Evolutionary conservation across 2,329 filamentous ascomycete species (phyloP).

Genomic region (Cyphellophora europaea): DNA sequence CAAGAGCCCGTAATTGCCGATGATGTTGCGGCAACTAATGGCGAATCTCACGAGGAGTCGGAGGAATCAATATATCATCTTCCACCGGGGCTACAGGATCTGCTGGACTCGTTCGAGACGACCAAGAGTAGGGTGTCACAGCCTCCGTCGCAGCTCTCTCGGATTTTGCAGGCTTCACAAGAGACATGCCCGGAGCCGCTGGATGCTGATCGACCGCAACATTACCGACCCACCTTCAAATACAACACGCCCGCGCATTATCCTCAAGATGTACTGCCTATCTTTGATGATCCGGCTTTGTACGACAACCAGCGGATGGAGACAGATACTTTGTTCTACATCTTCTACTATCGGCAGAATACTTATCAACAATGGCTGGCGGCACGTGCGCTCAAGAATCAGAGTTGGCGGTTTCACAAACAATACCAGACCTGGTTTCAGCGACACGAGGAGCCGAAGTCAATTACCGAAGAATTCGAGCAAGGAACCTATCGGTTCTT

Average conservation of each 20-base stretch:
- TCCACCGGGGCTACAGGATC: slow-evolving; percentile 76
- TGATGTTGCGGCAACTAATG: slow-evolving; percentile 37
- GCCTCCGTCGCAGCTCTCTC: slow-evolving; percentile 57
- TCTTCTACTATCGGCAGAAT: slow-evolving; percentile 97
- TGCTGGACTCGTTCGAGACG: slow-evolving; percentile 82
- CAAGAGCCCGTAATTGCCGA: slow-evolving; percentile 25
- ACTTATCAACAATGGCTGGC: slow-evolving; percentile 93
- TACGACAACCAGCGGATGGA: slow-evolving; percentile 72
- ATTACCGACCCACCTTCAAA: slow-evolving; percentile 74
- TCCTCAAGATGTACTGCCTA: slow-evolving; percentile 80
- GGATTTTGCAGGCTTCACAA: slow-evolving; percentile 68
- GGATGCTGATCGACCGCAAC: slow-evolving; percentile 73
- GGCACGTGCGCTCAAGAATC: slow-evolving; percentile 92
- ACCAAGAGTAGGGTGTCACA: slow-evolving; percentile 60
- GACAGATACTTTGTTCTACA: slow-evolving; percentile 93
- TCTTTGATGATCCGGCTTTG: slow-evolving; percentile 83
- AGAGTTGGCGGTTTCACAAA: slow-evolving; percentile 99
- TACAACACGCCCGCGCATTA: slow-evolving; percentile 75
- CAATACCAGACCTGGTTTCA: slow-evolving; percentile 99
- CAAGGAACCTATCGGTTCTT: slow-evolving; percentile 99
- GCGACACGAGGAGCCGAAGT: slow-evolving; percentile 95
- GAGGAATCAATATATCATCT: slow-evolving; percentile 89
- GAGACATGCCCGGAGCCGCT: slow-evolving; percentile 61
- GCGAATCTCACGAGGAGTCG: slow-evolving; percentile 40
- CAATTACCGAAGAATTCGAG: slow-evolving; percentile 96